Evolutionary conservation across 2,329 filamentous ascomycete species (phyloP).

Genomic region (Neonectria ditissima): DNA sequence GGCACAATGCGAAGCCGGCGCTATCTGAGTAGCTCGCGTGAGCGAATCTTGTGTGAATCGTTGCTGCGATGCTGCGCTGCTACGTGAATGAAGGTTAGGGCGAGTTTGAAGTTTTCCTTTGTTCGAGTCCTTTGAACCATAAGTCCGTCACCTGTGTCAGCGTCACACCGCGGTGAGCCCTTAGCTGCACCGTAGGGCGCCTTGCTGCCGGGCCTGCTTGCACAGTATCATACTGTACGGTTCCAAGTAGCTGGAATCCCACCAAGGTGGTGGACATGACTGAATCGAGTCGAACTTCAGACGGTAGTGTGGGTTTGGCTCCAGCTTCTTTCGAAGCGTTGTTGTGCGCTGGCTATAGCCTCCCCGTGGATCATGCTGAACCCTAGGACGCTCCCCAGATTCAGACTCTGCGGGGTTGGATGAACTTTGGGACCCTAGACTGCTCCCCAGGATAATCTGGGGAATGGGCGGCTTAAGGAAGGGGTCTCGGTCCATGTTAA

Average conservation of each 20-base stretch:
- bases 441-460: conserved; percentile 6
- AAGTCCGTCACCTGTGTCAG: conserved; percentile 3
- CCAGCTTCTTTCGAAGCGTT: conserved; percentile 6
- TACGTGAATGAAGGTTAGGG: conserved; percentile 25
- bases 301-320: conserved; percentile 16
- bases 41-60: conserved; percentile 29
- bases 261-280: conserved; percentile 7
- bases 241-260: conserved; percentile 27
- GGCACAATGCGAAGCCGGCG: conserved; percentile 18
- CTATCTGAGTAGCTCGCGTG: conserved; percentile 27
- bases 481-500: conserved; percentile 21
- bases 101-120: conserved; percentile 1
- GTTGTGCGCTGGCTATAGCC: not conserved
- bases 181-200: not conserved
- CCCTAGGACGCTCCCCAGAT: conserved; percentile 14
- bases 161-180: conserved; percentile 35
- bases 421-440: conserved; percentile 11
- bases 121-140: conserved; percentile 2
- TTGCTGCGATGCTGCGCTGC: not conserved
- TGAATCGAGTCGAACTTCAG: conserved; percentile 27
- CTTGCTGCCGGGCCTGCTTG: conserved; percentile 18
- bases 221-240: conserved; percentile 27
- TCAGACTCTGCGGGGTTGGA: conserved; percentile 16
- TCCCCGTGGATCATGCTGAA: not conserved
- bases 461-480: conserved; percentile 10